These are phyloP conservation scores for Solanum ahanhuiri DNA, from an alignment of 257 asterid genomes.

Conservation along the genomic window DNA sequence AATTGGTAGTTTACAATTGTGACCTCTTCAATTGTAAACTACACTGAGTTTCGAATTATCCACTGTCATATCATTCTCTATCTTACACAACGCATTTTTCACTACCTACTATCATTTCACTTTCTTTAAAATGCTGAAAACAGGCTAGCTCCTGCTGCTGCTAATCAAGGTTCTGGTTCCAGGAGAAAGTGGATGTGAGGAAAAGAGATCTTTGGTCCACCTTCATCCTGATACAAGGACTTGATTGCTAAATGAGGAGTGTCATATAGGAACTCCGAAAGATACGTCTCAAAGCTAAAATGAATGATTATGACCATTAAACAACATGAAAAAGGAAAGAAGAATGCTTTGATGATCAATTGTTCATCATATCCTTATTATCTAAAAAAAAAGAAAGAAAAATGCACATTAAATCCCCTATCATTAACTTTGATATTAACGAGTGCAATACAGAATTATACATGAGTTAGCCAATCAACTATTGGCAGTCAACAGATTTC, in stretches of 20 bases:
- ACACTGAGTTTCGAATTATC: background rate
- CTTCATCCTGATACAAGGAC: background rate
- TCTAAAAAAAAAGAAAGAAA: background rate
- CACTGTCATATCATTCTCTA: background rate
- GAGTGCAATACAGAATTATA: background rate
- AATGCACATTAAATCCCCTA: background rate
- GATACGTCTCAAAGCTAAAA: background rate
- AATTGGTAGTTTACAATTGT: background rate
- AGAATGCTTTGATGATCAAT: background rate
- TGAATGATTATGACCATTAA: background rate
- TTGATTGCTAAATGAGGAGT: background rate
- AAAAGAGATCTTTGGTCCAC: background rate
- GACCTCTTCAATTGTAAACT: background rate
- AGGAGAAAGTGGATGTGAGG: background rate
- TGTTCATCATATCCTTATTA: background rate
- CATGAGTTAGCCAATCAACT: background rate
- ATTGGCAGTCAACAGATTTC: background rate
- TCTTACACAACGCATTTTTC: background rate
- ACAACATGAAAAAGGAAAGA: background rate
- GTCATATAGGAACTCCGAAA: background rate
- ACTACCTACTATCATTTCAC: background rate
- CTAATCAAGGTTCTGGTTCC: background rate
- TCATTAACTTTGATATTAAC: background rate
- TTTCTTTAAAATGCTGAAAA: background rate
- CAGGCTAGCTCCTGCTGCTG: background rate